phyloP scores from a whole-genome alignment of 257 asterid genomes.

The Galeopsis tetrahit region DNA sequence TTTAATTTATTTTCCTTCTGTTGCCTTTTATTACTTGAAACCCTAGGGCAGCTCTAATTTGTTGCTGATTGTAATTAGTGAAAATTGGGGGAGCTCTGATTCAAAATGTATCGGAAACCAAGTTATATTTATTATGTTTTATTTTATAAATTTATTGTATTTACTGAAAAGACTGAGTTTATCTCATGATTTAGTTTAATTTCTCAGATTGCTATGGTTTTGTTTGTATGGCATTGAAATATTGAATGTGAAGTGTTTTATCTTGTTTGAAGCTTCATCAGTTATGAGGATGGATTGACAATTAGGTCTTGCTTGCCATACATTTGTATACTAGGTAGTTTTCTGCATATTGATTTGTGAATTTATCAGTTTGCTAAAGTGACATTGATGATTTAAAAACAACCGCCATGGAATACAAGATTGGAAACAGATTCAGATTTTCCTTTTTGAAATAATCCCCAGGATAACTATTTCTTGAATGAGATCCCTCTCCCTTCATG shows the following conservation, averaged over 20 bases:
- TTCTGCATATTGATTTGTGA: not conserved
- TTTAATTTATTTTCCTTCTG: not conserved
- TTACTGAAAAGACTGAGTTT: not conserved
- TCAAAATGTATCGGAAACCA: too few species aligned
- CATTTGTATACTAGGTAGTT: not conserved
- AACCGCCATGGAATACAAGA: not conserved
- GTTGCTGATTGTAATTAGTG: not conserved
- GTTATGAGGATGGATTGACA: not conserved
- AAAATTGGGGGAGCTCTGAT: not conserved
- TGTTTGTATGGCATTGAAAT: not conserved
- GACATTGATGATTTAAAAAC: not conserved
- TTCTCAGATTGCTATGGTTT: not conserved
- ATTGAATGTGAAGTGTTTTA: not conserved
- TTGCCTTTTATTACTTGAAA: conserved; percentile 14
- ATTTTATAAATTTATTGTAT: too few species aligned
- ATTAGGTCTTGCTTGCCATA: not conserved
- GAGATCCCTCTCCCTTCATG: not conserved
- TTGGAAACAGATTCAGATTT: not conserved
- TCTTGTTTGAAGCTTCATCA: not conserved
- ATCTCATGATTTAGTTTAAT: not conserved
- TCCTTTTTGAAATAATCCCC: not conserved
- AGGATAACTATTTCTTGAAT: not conserved
- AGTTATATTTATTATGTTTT: too few species aligned
- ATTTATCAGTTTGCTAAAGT: not conserved
- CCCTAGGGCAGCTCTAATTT: conserved; percentile 28